Conservation (phyloP, 495 filamentous ascomycete genomes). For the Daldinia childiae region DNA sequence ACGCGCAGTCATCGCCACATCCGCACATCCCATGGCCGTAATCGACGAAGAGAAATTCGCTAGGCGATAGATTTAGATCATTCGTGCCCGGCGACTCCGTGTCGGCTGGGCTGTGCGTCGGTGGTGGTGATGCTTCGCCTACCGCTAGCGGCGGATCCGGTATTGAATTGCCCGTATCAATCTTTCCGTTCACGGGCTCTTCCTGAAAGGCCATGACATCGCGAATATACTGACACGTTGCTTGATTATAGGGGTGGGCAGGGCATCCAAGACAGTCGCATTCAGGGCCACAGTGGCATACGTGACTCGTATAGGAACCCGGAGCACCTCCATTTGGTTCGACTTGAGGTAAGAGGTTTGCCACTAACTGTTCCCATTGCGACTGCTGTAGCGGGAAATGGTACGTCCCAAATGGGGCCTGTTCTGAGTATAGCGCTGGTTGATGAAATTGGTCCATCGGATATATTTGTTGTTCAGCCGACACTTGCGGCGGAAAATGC, state of each 20-base stretch:
- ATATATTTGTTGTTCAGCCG: slow-evolving; percentile 22
- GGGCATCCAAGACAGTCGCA: slow-evolving; percentile 77
- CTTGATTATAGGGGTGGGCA: slow-evolving; percentile 75
- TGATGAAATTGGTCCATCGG: slow-evolving; percentile 31
- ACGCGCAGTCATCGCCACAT: slow-evolving; percentile 64
- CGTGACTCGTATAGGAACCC: slow-evolving; percentile 50
- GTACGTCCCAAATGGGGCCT: slow-evolving; percentile 51
- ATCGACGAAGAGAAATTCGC: slow-evolving; percentile 62
- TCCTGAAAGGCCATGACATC: slow-evolving; percentile 44
- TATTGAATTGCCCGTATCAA: slow-evolving; percentile 18
- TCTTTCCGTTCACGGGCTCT: slow-evolving; percentile 12
- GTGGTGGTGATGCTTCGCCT: slow-evolving; percentile 37
- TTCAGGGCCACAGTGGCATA: slow-evolving; percentile 71
- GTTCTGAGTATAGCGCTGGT: slow-evolving; percentile 46
- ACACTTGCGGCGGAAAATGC: slow-evolving; percentile 6
- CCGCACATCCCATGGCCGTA: slow-evolving; percentile 54
- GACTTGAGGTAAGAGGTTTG: slow-evolving; percentile 22
- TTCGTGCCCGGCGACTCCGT: slow-evolving; percentile 54
- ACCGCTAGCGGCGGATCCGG: slow-evolving; percentile 25
- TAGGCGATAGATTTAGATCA: slow-evolving; percentile 52
- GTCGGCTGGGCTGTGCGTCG: slow-evolving; percentile 51
- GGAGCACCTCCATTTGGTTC: slow-evolving; percentile 18
- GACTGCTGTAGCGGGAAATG: slow-evolving; percentile 53
- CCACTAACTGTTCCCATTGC: slow-evolving; percentile 51
- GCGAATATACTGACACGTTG: slow-evolving; percentile 71